Evolutionary conservation across 192 early-diverging fungal species (phyloP).

Genomic region (Geranomyces michiganensis): DNA sequence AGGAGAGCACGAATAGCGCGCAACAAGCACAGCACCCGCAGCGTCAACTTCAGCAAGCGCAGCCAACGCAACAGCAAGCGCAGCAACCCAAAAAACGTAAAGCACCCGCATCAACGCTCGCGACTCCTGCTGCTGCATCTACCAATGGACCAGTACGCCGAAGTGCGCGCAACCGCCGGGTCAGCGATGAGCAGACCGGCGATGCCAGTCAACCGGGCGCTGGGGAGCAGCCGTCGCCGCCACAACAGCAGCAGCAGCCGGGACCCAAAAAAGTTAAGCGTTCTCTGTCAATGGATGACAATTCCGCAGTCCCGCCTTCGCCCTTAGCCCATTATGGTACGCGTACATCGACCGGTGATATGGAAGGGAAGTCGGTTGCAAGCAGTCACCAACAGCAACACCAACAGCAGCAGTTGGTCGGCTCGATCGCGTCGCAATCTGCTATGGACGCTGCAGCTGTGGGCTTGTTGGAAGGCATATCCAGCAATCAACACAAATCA

Average conservation of each 20-base stretch:
- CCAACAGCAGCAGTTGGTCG: no score
- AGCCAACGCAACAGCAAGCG: not conserved
- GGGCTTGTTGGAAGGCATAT: no score
- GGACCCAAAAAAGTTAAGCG: not conserved
- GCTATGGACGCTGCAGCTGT: no score
- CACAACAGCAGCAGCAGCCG: not conserved
- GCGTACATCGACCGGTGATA: no score
- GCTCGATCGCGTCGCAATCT: no score
- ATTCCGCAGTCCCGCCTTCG: no score
- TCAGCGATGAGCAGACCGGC: not conserved
- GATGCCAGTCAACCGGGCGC: no score
- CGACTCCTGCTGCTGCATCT: not conserved
- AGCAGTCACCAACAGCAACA: no score
- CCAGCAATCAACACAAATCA: no score
- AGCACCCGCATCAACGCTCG: not conserved
- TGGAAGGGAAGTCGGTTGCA: no score
- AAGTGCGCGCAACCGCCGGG: constrained; percentile 4
- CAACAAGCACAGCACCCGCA: not conserved
- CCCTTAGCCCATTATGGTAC: no score
- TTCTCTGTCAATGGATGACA: not conserved
- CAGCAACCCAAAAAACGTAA: constrained; percentile 6
- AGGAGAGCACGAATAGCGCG: not conserved
- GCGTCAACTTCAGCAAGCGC: not conserved
- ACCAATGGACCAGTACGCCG: not conserved
- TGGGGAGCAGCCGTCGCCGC: not conserved